These are phyloP conservation scores for Aspergillus sp. DNA, from an alignment of 2,329 filamentous ascomycete species.

Conservation along the genomic window DNA sequence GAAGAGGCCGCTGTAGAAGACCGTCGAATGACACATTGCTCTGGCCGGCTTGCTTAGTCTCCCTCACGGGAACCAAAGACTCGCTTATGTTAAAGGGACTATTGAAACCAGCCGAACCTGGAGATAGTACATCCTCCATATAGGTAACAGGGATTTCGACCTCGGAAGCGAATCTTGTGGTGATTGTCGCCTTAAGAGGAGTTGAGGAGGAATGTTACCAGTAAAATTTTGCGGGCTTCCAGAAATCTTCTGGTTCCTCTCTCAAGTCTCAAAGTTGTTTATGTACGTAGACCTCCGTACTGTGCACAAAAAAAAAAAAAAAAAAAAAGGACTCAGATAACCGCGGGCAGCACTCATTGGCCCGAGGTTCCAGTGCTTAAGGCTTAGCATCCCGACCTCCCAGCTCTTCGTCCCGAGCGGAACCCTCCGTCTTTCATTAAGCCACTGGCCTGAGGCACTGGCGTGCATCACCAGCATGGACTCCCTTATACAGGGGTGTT, in stretches of 20 bases:
- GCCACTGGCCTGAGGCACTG: too few relatives aligned
- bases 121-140: conserved; percentile 11
- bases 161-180: background rate
- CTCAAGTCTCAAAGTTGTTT: too few relatives aligned
- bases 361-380: too few relatives aligned
- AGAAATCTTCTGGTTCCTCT: background rate
- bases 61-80: conserved; percentile 56
- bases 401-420: too few relatives aligned
- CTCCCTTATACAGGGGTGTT: too few relatives aligned
- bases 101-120: conserved; percentile 24
- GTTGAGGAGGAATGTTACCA: background rate
- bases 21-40: conserved; percentile 67
- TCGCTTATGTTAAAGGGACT: conserved; percentile 49
- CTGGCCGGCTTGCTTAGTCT: conserved; percentile 53
- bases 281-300: too few relatives aligned
- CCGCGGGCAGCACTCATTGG: too few relatives aligned
- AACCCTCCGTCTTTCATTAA: too few relatives aligned
- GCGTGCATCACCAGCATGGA: too few relatives aligned
- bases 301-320: background rate
- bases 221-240: background rate
- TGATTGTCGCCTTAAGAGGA: background rate
- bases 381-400: too few relatives aligned
- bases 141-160: background rate
- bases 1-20: conserved; percentile 67
- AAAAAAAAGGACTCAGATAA: too few relatives aligned